Conservation (phyloP, 2,329 filamentous ascomycete species). For the Sclerotinia subarctica region DNA sequence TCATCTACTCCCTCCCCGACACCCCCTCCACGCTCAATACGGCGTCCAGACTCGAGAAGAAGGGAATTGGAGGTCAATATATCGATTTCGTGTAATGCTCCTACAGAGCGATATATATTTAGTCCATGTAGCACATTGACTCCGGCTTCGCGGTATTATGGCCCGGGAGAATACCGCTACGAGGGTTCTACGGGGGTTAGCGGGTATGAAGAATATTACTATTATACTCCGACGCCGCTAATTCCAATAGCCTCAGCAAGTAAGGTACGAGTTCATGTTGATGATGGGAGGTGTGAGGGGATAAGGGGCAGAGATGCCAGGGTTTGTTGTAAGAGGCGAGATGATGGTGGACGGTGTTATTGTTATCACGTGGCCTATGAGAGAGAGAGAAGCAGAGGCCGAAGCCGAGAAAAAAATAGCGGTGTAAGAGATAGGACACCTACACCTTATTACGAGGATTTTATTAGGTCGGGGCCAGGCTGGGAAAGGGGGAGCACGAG, state of each 20-base stretch:
- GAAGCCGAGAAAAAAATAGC: conserved; percentile 35
- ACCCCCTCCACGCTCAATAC: neutral
- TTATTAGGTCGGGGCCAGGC: conserved; percentile 55
- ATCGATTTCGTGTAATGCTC: neutral
- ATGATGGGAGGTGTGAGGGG: too few species aligned
- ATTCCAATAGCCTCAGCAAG: too few species aligned
- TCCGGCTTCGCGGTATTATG: too few species aligned
- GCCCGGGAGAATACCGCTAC: too few species aligned
- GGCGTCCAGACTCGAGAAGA: neutral
- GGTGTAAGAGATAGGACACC: conserved; percentile 55
- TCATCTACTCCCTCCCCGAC: neutral
- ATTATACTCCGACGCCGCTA: too few species aligned
- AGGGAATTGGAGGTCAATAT: neutral
- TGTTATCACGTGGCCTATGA: neutral
- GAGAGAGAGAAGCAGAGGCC: neutral
- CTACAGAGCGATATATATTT: neutral
- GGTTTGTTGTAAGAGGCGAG: neutral
- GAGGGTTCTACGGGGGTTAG: too few species aligned
- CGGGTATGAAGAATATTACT: too few species aligned
- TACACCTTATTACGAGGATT: conserved; percentile 52
- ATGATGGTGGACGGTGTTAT: neutral
- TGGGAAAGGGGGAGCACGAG: conserved; percentile 66
- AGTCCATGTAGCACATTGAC: too few species aligned
- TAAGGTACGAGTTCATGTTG: too few species aligned
- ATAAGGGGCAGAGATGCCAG: neutral